Evolutionary conservation across 129 eudicot genomes (phyloP).

Genomic region (Saposhnikovia divaricata): DNA sequence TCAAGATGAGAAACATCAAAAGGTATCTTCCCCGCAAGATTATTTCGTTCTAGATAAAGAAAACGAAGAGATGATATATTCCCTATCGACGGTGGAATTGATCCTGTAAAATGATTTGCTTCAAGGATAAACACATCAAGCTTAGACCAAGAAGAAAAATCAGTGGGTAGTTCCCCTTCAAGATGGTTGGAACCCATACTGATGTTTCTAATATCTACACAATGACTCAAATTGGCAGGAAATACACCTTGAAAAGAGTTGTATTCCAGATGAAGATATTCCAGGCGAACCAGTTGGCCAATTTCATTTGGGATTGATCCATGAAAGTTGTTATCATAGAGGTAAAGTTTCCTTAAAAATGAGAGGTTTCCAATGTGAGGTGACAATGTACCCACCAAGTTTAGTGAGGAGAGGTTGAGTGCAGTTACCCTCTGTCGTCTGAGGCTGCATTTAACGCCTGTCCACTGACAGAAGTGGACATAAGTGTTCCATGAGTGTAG

Average conservation of each 20-base stretch:
- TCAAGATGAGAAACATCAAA: not conserved
- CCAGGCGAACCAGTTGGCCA: not conserved
- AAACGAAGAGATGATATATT: not conserved
- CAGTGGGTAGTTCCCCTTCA: not conserved
- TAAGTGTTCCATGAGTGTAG: too few species aligned
- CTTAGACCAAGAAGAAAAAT: not conserved
- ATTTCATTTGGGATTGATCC: not conserved
- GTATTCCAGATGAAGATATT: not conserved
- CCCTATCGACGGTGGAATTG: not conserved
- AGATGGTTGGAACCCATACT: not conserved
- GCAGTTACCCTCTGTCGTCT: too few species aligned
- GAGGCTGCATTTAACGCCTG: too few species aligned
- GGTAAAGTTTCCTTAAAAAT: not conserved
- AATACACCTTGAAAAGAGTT: not conserved
- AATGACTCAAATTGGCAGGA: not conserved
- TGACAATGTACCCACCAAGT: slow-evolving; percentile 19
- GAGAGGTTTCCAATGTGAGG: slow-evolving; percentile 16
- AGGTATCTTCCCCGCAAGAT: not conserved
- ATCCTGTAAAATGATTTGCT: not conserved
- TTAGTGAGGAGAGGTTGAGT: too few species aligned
- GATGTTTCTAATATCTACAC: not conserved
- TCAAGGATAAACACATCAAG: not conserved
- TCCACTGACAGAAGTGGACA: too few species aligned
- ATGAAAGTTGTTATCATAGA: not conserved
- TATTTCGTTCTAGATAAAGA: too few species aligned